Evolutionary conservation across 2,329 filamentous ascomycete genomes (phyloP).

Genomic region (Ceratocystis destructans): DNA sequence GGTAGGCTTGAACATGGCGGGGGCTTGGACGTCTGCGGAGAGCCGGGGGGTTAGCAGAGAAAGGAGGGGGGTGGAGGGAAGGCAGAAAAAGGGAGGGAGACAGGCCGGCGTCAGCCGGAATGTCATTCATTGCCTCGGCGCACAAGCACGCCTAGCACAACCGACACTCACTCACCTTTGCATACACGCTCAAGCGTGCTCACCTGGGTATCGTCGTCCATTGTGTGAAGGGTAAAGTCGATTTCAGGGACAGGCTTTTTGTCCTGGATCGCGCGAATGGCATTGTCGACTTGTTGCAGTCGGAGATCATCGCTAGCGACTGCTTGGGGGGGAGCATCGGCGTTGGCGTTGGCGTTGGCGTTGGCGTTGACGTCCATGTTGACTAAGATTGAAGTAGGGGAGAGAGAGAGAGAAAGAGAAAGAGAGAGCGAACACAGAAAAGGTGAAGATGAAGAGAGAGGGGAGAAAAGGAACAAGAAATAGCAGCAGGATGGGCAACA

Average conservation of each 20-base stretch:
- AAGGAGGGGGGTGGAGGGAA: neutral
- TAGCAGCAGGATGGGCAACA: no score
- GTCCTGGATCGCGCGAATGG: conserved; percentile 78
- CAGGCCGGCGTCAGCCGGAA: no score
- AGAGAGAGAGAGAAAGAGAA: neutral
- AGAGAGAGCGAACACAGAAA: neutral
- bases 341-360: conserved; percentile 26
- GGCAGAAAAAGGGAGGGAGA: conserved; percentile 14
- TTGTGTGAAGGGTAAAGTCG: conserved; percentile 94
- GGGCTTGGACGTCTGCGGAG: conserved; percentile 79
- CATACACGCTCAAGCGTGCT: conserved; percentile 92
- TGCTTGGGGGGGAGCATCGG: conserved; percentile 28
- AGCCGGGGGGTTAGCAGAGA: conserved; percentile 19
- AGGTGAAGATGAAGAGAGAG: conserved; percentile 8
- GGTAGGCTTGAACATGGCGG: conserved; percentile 80
- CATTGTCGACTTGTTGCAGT: conserved; percentile 65
- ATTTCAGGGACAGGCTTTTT: conserved; percentile 97
- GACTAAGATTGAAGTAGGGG: neutral
- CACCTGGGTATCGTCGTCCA: conserved; percentile 94
- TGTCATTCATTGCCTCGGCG: no score
- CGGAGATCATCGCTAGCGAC: conserved; percentile 33
- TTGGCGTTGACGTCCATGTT: conserved; percentile 36
- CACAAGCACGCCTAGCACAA: no score
- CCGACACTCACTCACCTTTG: conserved; percentile 57
- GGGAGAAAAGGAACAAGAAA: neutral